A percentile compares a stretch with the other conserved stretches of the same genome.
phyloP scores from a whole-genome alignment of 1,284 basidiomycete species.

The Earliella scabrosa region DNA sequence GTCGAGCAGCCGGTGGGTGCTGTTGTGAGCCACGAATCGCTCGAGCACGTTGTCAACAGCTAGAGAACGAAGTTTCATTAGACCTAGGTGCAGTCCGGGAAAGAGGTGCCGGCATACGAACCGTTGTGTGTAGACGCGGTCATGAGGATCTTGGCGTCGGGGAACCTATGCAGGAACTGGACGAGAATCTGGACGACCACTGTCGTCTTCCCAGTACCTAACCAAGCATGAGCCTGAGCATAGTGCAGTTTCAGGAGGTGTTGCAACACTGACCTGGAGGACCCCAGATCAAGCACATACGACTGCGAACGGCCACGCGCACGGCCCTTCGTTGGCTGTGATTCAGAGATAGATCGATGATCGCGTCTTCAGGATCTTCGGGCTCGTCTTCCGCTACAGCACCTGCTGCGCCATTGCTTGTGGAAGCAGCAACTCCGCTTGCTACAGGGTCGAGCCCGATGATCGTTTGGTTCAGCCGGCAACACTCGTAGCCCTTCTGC shows the following conservation, averaged over 20 bases:
- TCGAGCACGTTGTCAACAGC: conserved; percentile 73
- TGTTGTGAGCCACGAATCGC: conserved; percentile 56
- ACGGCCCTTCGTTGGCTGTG: conserved; percentile 57
- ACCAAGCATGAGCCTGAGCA: neutral
- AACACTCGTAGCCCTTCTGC: conserved; percentile 47
- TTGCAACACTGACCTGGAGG: conserved; percentile 53
- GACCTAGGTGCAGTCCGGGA: too few species aligned
- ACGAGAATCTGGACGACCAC: conserved; percentile 64
- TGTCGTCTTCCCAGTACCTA: conserved; percentile 72
- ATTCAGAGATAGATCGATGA: conserved; percentile 42
- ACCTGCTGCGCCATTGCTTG: neutral
- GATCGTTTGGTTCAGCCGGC: conserved; percentile 52
- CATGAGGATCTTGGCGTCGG: conserved; percentile 57
- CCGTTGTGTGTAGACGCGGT: conserved; percentile 73
- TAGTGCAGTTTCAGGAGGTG: neutral
- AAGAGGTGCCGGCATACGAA: too few species aligned
- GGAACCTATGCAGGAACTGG: conserved; percentile 43
- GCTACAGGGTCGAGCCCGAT: conserved; percentile 28
- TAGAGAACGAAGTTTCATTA: conserved; percentile 33
- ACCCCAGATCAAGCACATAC: conserved; percentile 65
- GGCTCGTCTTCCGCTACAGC: conserved; percentile 6
- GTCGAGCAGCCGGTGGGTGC: conserved; percentile 42
- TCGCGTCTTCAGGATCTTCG: conserved; percentile 6
- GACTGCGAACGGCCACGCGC: conserved; percentile 39
- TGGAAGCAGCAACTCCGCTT: neutral